phyloP scores from a whole-genome alignment of 148 eudicot genomes.

The Pharnaceum exiguum region DNA sequence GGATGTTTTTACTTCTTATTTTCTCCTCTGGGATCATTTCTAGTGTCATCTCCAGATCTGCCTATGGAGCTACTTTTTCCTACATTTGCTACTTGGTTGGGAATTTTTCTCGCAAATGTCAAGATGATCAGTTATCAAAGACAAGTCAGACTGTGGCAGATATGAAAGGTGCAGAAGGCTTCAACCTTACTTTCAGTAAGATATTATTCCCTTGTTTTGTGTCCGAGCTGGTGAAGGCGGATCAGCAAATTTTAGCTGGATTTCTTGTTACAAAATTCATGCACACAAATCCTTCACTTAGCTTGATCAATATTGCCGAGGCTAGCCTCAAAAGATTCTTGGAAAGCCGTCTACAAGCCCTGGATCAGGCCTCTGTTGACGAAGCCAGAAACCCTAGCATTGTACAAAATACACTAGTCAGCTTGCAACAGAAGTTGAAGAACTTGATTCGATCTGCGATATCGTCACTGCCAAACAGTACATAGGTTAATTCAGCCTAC shows the following conservation, averaged over 20 bases:
- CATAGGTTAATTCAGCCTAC: conserved; percentile 3
- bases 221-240: conserved; percentile 73
- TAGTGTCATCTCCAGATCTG: conserved; percentile 47
- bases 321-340: conserved; percentile 52
- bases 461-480: conserved; percentile 36
- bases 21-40: conserved; percentile 61
- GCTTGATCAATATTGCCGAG: conserved; percentile 73
- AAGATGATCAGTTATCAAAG: conserved; percentile 39
- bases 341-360: conserved; percentile 43
- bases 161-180: conserved; percentile 17
- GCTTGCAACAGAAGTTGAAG: conserved; percentile 34
- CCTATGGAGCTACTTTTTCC: conserved; percentile 66
- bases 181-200: conserved; percentile 37
- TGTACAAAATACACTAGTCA: conserved; percentile 35
- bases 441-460: conserved; percentile 50
- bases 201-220: conserved; percentile 59
- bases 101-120: conserved; percentile 51
- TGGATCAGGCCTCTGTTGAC: conserved; percentile 5
- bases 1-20: conserved; percentile 46
- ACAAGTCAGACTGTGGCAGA: conserved; percentile 14
- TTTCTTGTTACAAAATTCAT: conserved; percentile 67
- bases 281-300: conserved; percentile 75
- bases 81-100: conserved; percentile 74
- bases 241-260: conserved; percentile 76
- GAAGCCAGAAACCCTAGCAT: conserved; percentile 30